These are phyloP conservation scores for Bacidia gigantensis DNA, from an alignment of 495 filamentous ascomycete species.

Conservation along the genomic window DNA sequence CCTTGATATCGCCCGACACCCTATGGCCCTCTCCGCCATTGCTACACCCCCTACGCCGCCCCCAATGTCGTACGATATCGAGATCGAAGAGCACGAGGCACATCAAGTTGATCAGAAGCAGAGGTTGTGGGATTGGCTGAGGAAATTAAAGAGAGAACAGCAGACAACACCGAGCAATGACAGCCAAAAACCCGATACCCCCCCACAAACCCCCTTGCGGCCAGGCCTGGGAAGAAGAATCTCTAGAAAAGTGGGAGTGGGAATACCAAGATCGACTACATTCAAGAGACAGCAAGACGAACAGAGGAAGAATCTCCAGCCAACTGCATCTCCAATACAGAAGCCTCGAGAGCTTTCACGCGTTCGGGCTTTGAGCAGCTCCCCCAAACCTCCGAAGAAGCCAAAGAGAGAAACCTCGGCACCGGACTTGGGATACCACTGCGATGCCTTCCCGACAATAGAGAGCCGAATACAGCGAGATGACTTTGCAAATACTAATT, in stretches of 20 bases:
- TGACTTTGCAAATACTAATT: not conserved
- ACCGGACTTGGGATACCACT: constrained; percentile 21
- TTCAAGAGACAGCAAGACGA: constrained; percentile 76
- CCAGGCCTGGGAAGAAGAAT: constrained; percentile 39
- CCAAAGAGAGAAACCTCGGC: constrained; percentile 16
- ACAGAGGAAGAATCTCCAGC: constrained; percentile 54
- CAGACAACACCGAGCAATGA: constrained; percentile 6
- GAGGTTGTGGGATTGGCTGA: constrained; percentile 38
- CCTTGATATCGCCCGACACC: not conserved
- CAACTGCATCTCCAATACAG: constrained; percentile 40
- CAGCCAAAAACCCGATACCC: constrained; percentile 9
- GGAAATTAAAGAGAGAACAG: constrained; percentile 36
- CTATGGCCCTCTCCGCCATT: constrained; percentile 12
- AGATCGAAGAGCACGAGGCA: constrained; percentile 9
- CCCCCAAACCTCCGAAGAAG: constrained; percentile 18
- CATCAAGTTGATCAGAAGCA: constrained; percentile 26
- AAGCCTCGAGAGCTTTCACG: constrained; percentile 67
- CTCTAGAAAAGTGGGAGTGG: constrained; percentile 63
- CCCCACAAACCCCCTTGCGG: constrained; percentile 14
- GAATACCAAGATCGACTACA: constrained; percentile 57
- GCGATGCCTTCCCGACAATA: constrained; percentile 8
- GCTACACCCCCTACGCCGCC: constrained; percentile 10
- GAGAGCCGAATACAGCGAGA: constrained; percentile 1
- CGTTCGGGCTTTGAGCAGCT: constrained; percentile 35
- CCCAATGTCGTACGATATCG: constrained; percentile 10